A percentile compares a stretch with the other conserved stretches of the same genome.
Conservation (phyloP, 345 rosid genomes). For the Lagerstroemia speciosa region DNA sequence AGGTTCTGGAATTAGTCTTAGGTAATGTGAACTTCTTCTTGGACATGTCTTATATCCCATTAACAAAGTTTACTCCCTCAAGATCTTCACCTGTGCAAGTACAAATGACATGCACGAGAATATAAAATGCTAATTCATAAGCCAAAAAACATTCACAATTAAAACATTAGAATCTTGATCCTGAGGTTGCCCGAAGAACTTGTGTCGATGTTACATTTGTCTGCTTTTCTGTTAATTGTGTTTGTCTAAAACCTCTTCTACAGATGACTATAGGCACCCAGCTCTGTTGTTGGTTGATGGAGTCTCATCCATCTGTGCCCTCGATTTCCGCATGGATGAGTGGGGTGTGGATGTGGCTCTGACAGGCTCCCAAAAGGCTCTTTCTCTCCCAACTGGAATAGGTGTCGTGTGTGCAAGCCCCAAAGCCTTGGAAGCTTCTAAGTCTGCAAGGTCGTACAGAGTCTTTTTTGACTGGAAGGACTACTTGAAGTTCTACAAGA, state of each 20-base stretch:
- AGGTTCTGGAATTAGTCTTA: no score
- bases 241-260: background rate
- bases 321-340: conserved; percentile 98
- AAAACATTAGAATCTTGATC: no score
- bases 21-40: no score
- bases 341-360: conserved; percentile 97
- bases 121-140: no score
- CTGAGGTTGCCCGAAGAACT: no score
- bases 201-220: no score
- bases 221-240: background rate
- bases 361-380: conserved; percentile 98
- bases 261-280: conserved; percentile 92
- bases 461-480: conserved; percentile 98
- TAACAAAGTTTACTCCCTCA: no score
- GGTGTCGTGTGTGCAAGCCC: conserved; percentile 95
- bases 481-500: conserved; percentile 76
- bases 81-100: no score
- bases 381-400: conserved; percentile 93
- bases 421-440: conserved; percentile 86
- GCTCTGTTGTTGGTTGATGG: conserved; percentile 93
- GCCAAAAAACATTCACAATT: no score
- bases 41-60: no score
- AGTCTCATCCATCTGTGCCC: conserved; percentile 94
- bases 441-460: conserved; percentile 68
- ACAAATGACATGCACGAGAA: no score